Conservation (phyloP, 345 rosid species). For the Aegle marmelos region DNA sequence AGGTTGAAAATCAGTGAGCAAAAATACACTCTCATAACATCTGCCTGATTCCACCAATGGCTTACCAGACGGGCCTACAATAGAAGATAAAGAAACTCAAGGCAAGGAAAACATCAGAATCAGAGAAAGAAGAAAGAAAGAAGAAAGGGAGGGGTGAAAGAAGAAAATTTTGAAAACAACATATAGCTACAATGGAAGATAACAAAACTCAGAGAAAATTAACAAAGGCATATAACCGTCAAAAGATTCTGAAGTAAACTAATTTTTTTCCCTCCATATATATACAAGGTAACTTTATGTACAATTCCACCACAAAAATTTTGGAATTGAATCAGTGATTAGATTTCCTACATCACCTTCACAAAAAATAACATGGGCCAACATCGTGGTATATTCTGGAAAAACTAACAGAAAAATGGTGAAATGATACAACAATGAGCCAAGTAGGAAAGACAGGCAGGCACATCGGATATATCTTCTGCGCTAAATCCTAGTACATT, state of each 20-base stretch:
- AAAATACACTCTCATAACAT: not conserved
- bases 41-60: too few species aligned
- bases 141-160: too few species aligned
- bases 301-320: constrained; percentile 7
- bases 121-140: too few species aligned
- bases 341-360: constrained; percentile 16
- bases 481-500: constrained; percentile 40
- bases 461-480: constrained; percentile 32
- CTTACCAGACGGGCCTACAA: too few species aligned
- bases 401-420: not conserved
- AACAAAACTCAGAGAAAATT: not conserved
- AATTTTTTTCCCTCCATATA: too few species aligned
- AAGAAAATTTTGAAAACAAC: not conserved
- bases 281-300: constrained; percentile 2
- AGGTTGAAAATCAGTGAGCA: not conserved
- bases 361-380: constrained; percentile 1
- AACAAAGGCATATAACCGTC: not conserved
- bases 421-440: constrained; percentile 33
- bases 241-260: too few species aligned
- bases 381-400: not conserved
- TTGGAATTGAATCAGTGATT: not conserved
- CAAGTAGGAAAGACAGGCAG: constrained; percentile 6
- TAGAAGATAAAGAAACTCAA: not conserved
- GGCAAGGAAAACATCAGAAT: too few species aligned
- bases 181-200: not conserved